Percentiles rank a stretch among this genome's conserved stretches.
Evolutionary conservation across 257 asterid species (phyloP).

Genomic region (Paraleonurus japonicus): DNA sequence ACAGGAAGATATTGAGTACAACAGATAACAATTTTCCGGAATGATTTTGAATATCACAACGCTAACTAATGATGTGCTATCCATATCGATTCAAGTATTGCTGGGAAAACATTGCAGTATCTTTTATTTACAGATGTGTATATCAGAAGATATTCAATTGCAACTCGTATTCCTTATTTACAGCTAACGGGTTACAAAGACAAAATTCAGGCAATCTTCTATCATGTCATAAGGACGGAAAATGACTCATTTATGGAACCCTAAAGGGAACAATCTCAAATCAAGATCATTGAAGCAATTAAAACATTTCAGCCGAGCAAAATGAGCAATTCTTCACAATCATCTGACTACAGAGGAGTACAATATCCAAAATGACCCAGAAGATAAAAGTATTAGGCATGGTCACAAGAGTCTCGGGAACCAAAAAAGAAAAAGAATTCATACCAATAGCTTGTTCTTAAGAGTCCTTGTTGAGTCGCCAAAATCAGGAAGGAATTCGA

Average conservation of each 20-base stretch:
- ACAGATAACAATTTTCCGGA: background rate
- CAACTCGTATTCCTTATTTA: too few relatives aligned
- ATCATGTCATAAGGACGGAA: background rate
- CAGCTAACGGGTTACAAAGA: background rate
- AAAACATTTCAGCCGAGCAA: background rate
- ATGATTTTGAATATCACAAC: background rate
- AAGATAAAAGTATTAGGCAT: background rate
- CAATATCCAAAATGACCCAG: background rate
- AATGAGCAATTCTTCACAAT: background rate
- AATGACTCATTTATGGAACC: background rate
- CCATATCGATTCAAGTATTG: background rate
- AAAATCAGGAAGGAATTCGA: conserved; percentile 34
- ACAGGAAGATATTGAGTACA: background rate
- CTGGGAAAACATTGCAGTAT: too few relatives aligned
- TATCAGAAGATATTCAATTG: too few relatives aligned
- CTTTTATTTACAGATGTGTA: too few relatives aligned
- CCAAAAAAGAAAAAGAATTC: background rate
- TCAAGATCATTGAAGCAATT: background rate
- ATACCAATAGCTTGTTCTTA: conserved; percentile 77
- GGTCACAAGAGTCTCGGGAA: background rate
- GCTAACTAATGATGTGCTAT: background rate
- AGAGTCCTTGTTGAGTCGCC: conserved; percentile 29
- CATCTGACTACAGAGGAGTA: background rate
- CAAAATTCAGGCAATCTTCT: background rate
- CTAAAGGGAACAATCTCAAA: background rate